phyloP scores from a whole-genome alignment of 495 filamentous ascomycete genomes.

The Aspergillus baeticus region DNA sequence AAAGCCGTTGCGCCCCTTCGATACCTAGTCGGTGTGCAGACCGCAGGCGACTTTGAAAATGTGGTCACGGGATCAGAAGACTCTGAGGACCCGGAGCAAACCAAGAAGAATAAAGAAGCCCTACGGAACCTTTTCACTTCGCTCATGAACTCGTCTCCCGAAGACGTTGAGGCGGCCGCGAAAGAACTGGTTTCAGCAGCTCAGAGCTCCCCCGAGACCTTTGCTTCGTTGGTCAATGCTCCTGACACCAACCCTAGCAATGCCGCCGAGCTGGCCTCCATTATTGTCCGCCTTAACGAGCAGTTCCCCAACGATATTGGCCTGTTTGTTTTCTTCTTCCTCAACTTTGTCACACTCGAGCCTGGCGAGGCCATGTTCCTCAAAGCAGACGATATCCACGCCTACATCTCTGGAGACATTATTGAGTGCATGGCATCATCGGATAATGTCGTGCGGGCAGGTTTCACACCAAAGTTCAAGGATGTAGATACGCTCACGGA shows the following conservation, averaged over 20 bases:
- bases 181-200: conserved; percentile 70
- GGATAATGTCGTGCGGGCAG: conserved; percentile 96
- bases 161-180: conserved; percentile 61
- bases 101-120: conserved; percentile 72
- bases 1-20: conserved; percentile 69
- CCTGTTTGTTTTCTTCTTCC: conserved; percentile 75
- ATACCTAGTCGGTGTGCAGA: conserved; percentile 68
- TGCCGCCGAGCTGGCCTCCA: conserved; percentile 63
- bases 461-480: conserved; percentile 98
- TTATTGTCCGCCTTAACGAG: conserved; percentile 71
- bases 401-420: conserved; percentile 93
- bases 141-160: conserved; percentile 73
- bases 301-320: conserved; percentile 79
- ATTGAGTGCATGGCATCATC: conserved; percentile 99
- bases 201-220: conserved; percentile 45
- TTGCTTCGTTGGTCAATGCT: conserved; percentile 36
- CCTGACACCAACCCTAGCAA: conserved; percentile 37
- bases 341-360: conserved; percentile 77
- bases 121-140: conserved; percentile 70
- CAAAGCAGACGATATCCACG: conserved; percentile 94
- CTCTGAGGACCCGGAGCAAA: conserved; percentile 55
- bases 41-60: conserved; percentile 65
- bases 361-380: conserved; percentile 95
- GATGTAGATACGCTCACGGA: conserved; percentile 86
- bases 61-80: conserved; percentile 64